phyloP scores from a whole-genome alignment of 371 early-diverging fungal genomes.

The Synchytrium microbalum region DNA sequence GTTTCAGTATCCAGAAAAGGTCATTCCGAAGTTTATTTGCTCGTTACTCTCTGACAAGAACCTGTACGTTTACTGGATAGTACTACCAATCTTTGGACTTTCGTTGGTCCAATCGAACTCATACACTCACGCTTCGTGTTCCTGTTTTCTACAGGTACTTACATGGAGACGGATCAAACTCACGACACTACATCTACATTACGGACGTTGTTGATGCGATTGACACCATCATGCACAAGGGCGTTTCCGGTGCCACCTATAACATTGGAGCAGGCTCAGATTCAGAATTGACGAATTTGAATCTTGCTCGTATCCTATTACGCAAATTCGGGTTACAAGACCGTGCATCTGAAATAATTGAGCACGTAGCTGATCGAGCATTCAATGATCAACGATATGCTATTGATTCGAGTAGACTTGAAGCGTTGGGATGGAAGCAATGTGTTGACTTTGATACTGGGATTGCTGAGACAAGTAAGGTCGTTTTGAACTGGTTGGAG shows the following conservation, averaged over 20 bases:
- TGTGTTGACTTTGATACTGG: slow-evolving; percentile 58
- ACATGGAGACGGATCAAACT: slow-evolving; percentile 74
- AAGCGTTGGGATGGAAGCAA: slow-evolving; percentile 65
- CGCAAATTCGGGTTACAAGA: slow-evolving; percentile 5
- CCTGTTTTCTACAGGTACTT: slow-evolving; percentile 41
- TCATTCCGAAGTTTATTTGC: slow-evolving; percentile 80
- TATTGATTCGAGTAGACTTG: slow-evolving; percentile 62
- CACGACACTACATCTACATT: slow-evolving; percentile 71
- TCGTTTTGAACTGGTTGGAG: background rate
- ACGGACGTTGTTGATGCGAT: slow-evolving; percentile 71
- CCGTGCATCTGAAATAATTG: slow-evolving; percentile 29
- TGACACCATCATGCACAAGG: slow-evolving; percentile 58
- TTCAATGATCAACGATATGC: slow-evolving; percentile 79
- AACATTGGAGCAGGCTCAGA: slow-evolving; percentile 64
- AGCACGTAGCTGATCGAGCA: slow-evolving; percentile 68
- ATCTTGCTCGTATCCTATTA: slow-evolving; percentile 57
- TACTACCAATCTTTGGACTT: background rate
- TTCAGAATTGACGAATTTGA: slow-evolving; percentile 65
- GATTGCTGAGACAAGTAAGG: slow-evolving; percentile 61
- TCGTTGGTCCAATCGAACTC: too few species aligned
- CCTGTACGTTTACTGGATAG: slow-evolving; percentile 33
- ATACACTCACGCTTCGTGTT: slow-evolving; percentile 1
- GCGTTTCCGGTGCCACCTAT: slow-evolving; percentile 64
- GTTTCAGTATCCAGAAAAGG: slow-evolving; percentile 81
- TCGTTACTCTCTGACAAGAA: slow-evolving; percentile 51